Percentiles rank a stretch among this genome's conserved stretches.
Evolutionary conservation across 176 grass and related monocot genomes (phyloP).

Genomic region (Paspalum notatum): DNA sequence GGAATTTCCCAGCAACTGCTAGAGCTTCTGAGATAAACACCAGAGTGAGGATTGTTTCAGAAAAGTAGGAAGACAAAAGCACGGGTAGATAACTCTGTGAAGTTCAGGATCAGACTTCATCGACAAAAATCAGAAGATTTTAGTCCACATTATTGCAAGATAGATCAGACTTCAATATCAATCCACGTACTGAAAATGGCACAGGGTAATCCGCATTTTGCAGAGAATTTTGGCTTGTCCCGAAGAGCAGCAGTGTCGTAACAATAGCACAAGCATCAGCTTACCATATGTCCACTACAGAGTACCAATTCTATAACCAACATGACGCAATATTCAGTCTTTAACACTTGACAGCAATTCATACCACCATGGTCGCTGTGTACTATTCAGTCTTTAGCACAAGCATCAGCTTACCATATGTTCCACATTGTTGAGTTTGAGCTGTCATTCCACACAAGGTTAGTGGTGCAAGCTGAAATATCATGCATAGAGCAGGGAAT

Average conservation of each 20-base stretch:
- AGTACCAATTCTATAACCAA: neutral
- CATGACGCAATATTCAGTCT: neutral
- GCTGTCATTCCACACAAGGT: neutral
- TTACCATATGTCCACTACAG: neutral
- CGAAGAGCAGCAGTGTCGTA: neutral
- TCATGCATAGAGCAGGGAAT: constrained; percentile 9
- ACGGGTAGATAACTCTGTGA: too few species aligned
- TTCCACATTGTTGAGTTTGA: constrained; percentile 24
- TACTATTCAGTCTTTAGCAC: too few species aligned
- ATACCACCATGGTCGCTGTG: neutral
- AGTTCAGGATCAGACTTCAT: neutral
- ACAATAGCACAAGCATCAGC: neutral
- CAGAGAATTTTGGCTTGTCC: neutral
- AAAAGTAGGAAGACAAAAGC: neutral
- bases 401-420: too few species aligned
- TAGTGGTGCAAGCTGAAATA: neutral
- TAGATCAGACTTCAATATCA: neutral
- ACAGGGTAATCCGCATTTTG: neutral
- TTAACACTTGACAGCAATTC: neutral
- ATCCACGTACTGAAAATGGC: neutral
- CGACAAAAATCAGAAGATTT: neutral
- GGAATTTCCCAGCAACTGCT: neutral
- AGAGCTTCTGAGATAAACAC: neutral
- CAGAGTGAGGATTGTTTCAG: neutral
- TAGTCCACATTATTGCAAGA: neutral